These are phyloP conservation scores for Penicillium arizonense DNA, from an alignment of 495 filamentous ascomycete genomes.

Conservation along the genomic window DNA sequence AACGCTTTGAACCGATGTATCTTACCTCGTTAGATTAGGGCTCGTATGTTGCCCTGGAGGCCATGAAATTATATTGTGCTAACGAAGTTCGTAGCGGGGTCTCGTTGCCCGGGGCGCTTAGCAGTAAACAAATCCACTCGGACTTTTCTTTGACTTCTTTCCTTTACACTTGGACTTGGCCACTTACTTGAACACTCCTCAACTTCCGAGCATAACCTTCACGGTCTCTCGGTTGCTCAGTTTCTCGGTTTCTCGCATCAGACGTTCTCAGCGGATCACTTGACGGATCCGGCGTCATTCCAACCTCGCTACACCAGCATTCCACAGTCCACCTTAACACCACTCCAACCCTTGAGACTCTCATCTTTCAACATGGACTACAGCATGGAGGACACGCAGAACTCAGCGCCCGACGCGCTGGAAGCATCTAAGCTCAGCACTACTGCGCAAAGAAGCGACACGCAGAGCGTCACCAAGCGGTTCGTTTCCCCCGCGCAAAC, in stretches of 20 bases:
- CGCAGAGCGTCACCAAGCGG: constrained; percentile 79
- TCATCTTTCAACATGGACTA: constrained; percentile 54
- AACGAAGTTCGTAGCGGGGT: not conserved
- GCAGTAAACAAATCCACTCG: constrained; percentile 6
- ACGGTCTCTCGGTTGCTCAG: not conserved
- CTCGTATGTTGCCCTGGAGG: no score
- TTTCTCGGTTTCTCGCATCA: constrained; percentile 9
- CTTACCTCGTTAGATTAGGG: no score
- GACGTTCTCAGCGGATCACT: constrained; percentile 27
- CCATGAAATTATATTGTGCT: no score
- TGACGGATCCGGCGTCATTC: constrained; percentile 43
- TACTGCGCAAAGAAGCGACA: constrained; percentile 54
- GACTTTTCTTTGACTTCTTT: constrained; percentile 1
- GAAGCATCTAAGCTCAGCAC: constrained; percentile 59
- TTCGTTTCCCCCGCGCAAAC: constrained; percentile 31
- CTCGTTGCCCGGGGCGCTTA: constrained; percentile 5
- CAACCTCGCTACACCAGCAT: constrained; percentile 35
- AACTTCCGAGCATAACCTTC: not conserved
- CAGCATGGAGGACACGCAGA: constrained; percentile 69
- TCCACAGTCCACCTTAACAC: constrained; percentile 19
- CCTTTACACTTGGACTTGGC: not conserved
- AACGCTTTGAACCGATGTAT: not conserved
- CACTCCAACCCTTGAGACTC: not conserved
- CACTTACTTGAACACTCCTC: not conserved
- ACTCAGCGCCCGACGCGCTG: constrained; percentile 61